These are phyloP conservation scores for Dioszegia hungarica DNA, from an alignment of 768 basidiomycete species.

Conservation along the genomic window DNA sequence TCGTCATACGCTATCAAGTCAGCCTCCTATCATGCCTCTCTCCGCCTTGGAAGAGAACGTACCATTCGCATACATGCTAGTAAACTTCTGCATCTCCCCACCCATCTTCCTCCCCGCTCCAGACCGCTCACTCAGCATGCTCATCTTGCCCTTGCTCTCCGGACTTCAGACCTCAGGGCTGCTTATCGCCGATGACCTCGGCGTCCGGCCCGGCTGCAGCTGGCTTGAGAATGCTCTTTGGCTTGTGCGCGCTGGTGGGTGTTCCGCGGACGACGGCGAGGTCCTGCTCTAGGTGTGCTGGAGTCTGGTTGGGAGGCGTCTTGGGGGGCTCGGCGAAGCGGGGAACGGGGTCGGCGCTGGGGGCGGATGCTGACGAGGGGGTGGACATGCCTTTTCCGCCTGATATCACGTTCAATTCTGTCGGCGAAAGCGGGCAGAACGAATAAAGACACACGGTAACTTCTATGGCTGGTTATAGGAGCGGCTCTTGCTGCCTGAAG, in stretches of 20 bases:
- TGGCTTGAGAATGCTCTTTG: slow-evolving; percentile 2
- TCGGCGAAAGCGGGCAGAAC: too few species aligned
- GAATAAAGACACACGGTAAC: too few species aligned
- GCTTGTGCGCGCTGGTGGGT: not conserved
- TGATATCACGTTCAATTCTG: not conserved
- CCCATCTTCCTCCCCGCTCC: slow-evolving; percentile 2
- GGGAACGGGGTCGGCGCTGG: not conserved
- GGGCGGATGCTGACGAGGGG: not conserved
- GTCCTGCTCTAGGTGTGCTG: not conserved
- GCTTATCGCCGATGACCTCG: not conserved
- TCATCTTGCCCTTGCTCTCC: not conserved
- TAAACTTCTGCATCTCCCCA: not conserved
- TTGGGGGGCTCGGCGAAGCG: not conserved
- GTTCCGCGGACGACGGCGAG: not conserved
- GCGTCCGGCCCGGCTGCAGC: not conserved
- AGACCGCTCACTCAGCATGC: not conserved
- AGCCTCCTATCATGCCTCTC: not conserved
- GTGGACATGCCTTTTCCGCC: not conserved
- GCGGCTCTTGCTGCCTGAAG: too few species aligned
- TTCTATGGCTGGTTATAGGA: too few species aligned
- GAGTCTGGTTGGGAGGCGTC: not conserved
- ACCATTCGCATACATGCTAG: slow-evolving; percentile 9
- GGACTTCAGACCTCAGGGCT: too few species aligned
- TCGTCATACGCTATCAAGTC: not conserved
- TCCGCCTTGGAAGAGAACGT: not conserved